Evolutionary conservation across 495 filamentous ascomycete genomes (phyloP), one percentile per base, ranked within the genome.

Genomic region (Hypoxylon rickii): DNA sequence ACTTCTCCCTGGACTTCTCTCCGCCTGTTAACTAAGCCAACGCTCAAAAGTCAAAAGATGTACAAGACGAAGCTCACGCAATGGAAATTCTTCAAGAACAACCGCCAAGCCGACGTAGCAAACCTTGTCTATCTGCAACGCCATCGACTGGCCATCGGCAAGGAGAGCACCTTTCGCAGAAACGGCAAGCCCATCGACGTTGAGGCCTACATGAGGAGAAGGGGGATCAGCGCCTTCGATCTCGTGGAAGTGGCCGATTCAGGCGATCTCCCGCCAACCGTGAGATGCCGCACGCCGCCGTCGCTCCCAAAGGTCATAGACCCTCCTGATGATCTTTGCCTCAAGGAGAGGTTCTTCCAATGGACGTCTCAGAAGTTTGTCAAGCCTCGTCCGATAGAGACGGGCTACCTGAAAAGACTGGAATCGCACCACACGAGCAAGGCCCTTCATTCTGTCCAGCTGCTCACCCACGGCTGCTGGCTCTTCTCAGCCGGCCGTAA

Each of bases 11-110:
- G 13, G 13, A 0, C 15, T 31, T 34, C 41, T 42, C 21, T 40
- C 33, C 19, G 49, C 34, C 44, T 39, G 44, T 54, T 57, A 49
- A 53, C 59, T 54, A 63, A 63, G 53, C 33, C 34, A 36, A 31
- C 56, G 32, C 45, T 36, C 43, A 45, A 41, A 56, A 70, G 67
- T 12, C 61, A 58, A 26, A 73, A 73, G 60, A 73, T 73, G 70
- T 73, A 73, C 41, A 73, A 73, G 65, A 73, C 70, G 33, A 66
- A 69, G 40, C 68, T 73, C 40, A 69, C 68, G 26, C 66, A 70
- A 33, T 73, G 70, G 70, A 69, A 69, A 19, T 69, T 73, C 51
- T 67, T 68, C 51, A 73, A 73, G 63, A 71, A 73, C 47, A 70
- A 70, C 36, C 69, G 68, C 33, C 63, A 68, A 29, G 52, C 62